A percentile compares a stretch with the other conserved stretches of the same genome.
These are phyloP conservation scores for Carex cristatella DNA, from an alignment of 176 grass and related monocot species.

Conservation along the genomic window DNA sequence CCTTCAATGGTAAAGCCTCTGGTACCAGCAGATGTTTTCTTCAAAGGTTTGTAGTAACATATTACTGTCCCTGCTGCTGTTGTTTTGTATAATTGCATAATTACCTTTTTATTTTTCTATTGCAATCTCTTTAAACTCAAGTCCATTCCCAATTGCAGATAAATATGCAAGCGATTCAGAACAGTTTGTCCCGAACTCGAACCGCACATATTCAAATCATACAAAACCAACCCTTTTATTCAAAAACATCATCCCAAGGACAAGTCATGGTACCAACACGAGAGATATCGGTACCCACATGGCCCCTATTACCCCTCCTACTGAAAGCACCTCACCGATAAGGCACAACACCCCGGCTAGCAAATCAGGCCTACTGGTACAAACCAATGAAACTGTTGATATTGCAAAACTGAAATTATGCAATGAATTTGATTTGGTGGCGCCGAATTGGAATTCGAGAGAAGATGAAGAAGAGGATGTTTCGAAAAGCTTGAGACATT, in stretches of 20 bases:
- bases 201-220: slow-evolving; percentile 37
- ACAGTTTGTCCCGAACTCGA: background rate
- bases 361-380: slow-evolving; percentile 67
- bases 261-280: slow-evolving; percentile 3
- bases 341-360: slow-evolving; percentile 85
- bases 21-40: slow-evolving; percentile 45
- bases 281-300: slow-evolving; percentile 43
- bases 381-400: slow-evolving; percentile 35
- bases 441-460: slow-evolving; percentile 73
- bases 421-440: slow-evolving; percentile 56
- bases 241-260: slow-evolving; percentile 40
- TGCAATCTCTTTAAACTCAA: background rate
- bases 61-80: background rate
- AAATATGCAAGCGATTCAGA: slow-evolving; percentile 79
- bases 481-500: slow-evolving; percentile 83
- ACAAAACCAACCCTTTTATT: slow-evolving; percentile 70
- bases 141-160: slow-evolving; percentile 40
- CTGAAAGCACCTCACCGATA: slow-evolving; percentile 62
- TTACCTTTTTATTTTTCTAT: background rate
- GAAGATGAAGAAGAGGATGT: slow-evolving; percentile 94
- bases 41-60: slow-evolving; percentile 55
- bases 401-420: slow-evolving; percentile 81
- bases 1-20: slow-evolving; percentile 26
- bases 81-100: background rate
- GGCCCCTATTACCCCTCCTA: slow-evolving; percentile 64